Evolutionary conservation across 352 stramenopile species (phyloP).

Genomic region (Phytopythium mirpurense): DNA sequence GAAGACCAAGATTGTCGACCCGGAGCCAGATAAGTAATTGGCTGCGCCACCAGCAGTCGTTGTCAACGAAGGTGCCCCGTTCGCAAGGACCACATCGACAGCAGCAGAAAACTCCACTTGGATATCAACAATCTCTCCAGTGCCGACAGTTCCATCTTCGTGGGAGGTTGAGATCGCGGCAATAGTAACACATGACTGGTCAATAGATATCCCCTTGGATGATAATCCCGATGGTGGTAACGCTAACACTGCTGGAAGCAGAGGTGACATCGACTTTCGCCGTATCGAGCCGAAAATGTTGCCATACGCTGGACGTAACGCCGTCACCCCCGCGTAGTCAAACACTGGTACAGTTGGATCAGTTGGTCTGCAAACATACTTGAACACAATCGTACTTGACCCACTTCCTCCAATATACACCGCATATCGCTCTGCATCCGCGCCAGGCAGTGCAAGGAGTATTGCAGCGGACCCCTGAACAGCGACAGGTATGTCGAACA

Average conservation of each 20-base stretch:
- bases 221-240: conserved; percentile 32
- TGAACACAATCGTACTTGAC: conserved; percentile 43
- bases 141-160: conserved; percentile 43
- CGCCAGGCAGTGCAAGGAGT: conserved; percentile 22
- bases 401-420: conserved; percentile 42
- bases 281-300: conserved; percentile 42
- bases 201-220: conserved; percentile 53
- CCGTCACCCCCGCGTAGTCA: conserved; percentile 26
- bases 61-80: conserved; percentile 28
- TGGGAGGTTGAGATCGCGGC: conserved; percentile 29
- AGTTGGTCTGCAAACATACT: conserved; percentile 23
- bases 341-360: conserved; percentile 38
- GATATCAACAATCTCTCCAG: conserved; percentile 60
- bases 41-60: conserved; percentile 36
- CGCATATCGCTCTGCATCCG: conserved; percentile 27
- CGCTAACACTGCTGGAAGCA: conserved; percentile 34
- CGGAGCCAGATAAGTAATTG: conserved; percentile 36
- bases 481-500: conserved; percentile 52
- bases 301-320: conserved; percentile 37
- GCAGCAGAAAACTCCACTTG: conserved; percentile 36
- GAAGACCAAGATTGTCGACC: conserved; percentile 35
- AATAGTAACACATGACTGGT: conserved; percentile 37
- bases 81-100: conserved; percentile 34
- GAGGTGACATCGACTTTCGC: conserved; percentile 23
- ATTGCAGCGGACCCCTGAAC: conserved; percentile 29